phyloP scores from a whole-genome alignment of 306 rosid species.

The Pueraria montana region DNA sequence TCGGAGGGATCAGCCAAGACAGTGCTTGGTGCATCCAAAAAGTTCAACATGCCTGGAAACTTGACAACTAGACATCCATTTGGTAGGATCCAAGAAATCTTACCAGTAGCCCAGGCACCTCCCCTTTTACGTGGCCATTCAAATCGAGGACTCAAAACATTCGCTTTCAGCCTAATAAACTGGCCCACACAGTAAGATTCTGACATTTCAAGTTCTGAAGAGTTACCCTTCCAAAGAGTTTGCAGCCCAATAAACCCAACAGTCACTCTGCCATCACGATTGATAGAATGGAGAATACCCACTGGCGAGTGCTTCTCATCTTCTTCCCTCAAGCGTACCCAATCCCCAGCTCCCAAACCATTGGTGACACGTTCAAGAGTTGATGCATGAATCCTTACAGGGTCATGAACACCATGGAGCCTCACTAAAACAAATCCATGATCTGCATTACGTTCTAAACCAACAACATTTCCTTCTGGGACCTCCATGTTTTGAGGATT shows the following conservation, averaged over 20 bases:
- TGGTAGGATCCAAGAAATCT: constrained; percentile 83
- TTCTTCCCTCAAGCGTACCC: constrained; percentile 79
- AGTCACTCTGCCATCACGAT: constrained; percentile 66
- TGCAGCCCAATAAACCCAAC: constrained; percentile 84
- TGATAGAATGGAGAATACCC: constrained; percentile 85
- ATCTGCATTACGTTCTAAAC: constrained; percentile 72
- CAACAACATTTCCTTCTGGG: constrained; percentile 91
- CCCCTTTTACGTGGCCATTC: constrained; percentile 83
- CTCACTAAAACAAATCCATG: constrained; percentile 79
- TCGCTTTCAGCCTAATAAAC: constrained; percentile 78
- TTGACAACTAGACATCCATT: constrained; percentile 84
- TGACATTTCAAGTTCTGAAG: constrained; percentile 89
- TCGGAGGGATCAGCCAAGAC: constrained; percentile 90
- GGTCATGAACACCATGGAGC: constrained; percentile 93
- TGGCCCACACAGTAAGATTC: constrained; percentile 85
- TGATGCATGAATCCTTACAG: constrained; percentile 72
- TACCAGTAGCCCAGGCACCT: constrained; percentile 78
- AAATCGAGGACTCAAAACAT: constrained; percentile 75
- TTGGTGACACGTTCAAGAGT: constrained; percentile 81
- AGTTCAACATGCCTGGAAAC: constrained; percentile 78
- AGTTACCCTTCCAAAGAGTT: constrained; percentile 82
- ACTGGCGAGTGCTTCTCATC: constrained; percentile 80
- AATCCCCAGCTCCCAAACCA: constrained; percentile 86
- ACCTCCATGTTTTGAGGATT: constrained; percentile 82
- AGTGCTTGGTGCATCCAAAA: constrained; percentile 62